Evolutionary conservation across 441 rosid species (phyloP).

Genomic region (Metrosideros polymorpha): DNA sequence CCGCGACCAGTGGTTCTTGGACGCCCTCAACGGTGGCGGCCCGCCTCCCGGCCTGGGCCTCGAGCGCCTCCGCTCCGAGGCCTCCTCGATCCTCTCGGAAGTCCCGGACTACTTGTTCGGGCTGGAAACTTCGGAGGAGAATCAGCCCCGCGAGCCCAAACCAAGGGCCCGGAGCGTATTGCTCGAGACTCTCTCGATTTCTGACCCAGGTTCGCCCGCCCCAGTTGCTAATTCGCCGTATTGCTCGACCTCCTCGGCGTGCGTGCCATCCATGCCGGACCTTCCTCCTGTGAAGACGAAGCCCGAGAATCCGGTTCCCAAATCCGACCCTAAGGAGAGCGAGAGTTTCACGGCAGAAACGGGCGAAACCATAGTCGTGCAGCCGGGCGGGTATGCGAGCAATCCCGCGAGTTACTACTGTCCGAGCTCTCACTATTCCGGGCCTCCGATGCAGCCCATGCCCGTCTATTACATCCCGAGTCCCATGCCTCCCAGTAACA

Average conservation of each 20-base stretch:
- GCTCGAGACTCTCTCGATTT: constrained; percentile 45
- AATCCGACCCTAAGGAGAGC: constrained; percentile 11
- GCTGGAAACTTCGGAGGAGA: constrained; percentile 62
- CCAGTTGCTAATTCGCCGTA: constrained; percentile 59
- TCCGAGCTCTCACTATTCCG: constrained; percentile 40
- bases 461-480: constrained; percentile 63
- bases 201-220: constrained; percentile 86
- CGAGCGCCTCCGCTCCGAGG: constrained; percentile 79
- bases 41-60: constrained; percentile 12
- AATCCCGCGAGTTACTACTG: constrained; percentile 47
- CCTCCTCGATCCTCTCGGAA: constrained; percentile 77
- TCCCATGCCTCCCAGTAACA: constrained; percentile 30
- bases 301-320: constrained; percentile 35
- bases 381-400: constrained; percentile 30
- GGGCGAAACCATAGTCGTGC: constrained; percentile 26
- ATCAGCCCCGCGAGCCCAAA: constrained; percentile 40
- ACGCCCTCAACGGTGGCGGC: constrained; percentile 59
- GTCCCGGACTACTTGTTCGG: constrained; percentile 89
- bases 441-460: constrained; percentile 26
- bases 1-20: constrained; percentile 85
- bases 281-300: constrained; percentile 59
- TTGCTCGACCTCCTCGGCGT: constrained; percentile 55
- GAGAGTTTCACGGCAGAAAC: constrained; percentile 22
- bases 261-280: constrained; percentile 45
- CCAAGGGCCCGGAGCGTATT: constrained; percentile 21